Base-by-base conservation (phyloP, 2,329 filamentous ascomycete species). In the Penicillium sp. region DNA sequence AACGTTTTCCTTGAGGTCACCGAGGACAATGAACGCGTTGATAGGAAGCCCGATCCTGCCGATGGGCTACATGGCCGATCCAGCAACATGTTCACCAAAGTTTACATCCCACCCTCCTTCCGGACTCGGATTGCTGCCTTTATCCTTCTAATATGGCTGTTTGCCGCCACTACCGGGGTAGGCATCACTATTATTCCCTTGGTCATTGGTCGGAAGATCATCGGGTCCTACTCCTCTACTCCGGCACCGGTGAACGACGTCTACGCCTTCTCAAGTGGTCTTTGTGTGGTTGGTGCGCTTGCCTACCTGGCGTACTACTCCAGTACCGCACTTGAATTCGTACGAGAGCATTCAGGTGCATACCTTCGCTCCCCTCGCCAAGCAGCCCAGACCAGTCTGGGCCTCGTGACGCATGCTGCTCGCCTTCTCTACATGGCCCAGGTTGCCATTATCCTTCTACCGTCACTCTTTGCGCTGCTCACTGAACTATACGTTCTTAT, bases 181-280 rank as follows among this genome's bases (percentile, higher is more conserved):
- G 85, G 88, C 62, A 85, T 90, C 60, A 97, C 94, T 1, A 88
- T 99, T 60, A 77, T 95, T 0, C 95, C 94, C 0, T 82, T 99
- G 4, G 81, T 96, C 7, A 86, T 96, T 69, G 94, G 94, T 2
- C 88, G 94, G 29, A 82, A 81, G 56, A 81, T 97, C 60, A 90
- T 97, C 70, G 85, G 87, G 46, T 77, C 82, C 29, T 76, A 92
- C 34, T 85, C 96, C 41, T 90, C 91, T 5, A 76, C 81, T 0
- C 82, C 89, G 60, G 83, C 90, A 47, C 84, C 84, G 40, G 89
- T 93, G 70, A 99, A 97, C 74, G 94, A 99, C 72, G 89, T 99
- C 27, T 97, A 99, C 68, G 93, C 94, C 13, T 96, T 97, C 72
- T 96, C 91, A 51, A 86, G 94, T 31, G 94, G 94, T 15, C 83